Evolutionary conservation across 2,329 filamentous ascomycete species (phyloP).

Genomic region (Cadophora sp.): DNA sequence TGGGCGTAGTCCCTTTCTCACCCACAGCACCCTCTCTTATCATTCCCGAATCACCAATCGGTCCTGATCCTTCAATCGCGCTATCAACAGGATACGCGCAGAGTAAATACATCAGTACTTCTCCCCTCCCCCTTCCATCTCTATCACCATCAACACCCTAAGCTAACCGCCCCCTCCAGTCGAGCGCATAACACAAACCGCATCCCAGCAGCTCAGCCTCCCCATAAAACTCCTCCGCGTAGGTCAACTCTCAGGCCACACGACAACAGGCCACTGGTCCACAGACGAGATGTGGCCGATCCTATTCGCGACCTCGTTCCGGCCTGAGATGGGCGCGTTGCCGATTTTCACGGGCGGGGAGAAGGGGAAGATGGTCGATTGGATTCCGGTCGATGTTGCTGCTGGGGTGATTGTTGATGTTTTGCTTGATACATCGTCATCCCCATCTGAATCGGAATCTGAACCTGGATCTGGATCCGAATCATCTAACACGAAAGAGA

Average conservation of each 20-base stretch:
- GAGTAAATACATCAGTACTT: slow-evolving; percentile 41
- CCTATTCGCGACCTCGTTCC: slow-evolving; percentile 34
- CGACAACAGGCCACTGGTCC: slow-evolving; percentile 39
- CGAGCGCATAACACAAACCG: slow-evolving; percentile 39
- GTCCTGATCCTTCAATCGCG: slow-evolving; percentile 33
- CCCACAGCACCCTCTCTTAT: not conserved
- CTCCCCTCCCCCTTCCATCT: slow-evolving; percentile 4
- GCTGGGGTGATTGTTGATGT: slow-evolving; percentile 33
- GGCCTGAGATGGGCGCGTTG: slow-evolving; percentile 27
- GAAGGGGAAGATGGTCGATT: slow-evolving; percentile 35
- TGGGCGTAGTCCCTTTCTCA: slow-evolving; percentile 33
- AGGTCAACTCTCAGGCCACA: slow-evolving; percentile 41
- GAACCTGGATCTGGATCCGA: not conserved
- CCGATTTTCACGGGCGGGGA: slow-evolving; percentile 31
- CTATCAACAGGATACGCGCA: slow-evolving; percentile 41
- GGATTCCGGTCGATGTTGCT: slow-evolving; percentile 41
- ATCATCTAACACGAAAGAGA: not conserved
- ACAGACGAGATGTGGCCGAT: slow-evolving; percentile 41
- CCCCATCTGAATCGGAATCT: not conserved
- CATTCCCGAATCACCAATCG: slow-evolving; percentile 37
- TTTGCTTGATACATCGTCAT: not conserved
- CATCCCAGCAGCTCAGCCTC: slow-evolving; percentile 28
- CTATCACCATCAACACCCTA: not conserved
- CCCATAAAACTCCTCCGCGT: slow-evolving; percentile 38
- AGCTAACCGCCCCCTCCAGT: slow-evolving; percentile 22